A percentile compares a stretch with the other conserved stretches of the same genome.
Conservation (phyloP, 73 alveolate species). For the Tetrahymena elliotti region DNA sequence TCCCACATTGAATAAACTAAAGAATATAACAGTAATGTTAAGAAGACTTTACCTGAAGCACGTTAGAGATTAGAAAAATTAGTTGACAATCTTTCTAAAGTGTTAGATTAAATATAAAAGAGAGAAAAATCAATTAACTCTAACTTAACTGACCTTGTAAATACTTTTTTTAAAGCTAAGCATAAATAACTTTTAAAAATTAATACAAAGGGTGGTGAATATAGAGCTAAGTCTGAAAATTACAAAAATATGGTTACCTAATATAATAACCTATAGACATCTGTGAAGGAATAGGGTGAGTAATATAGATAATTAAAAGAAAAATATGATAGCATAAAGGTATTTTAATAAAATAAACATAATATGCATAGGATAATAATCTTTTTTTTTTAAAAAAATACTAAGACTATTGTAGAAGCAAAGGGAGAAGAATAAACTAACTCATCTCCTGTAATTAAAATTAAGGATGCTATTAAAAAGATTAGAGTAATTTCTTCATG, state of each 20-base stretch:
- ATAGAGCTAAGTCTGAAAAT: slow-evolving; percentile 22
- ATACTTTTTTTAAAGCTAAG: neutral
- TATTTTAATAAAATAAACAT: neutral
- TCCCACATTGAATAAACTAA: slow-evolving; percentile 27
- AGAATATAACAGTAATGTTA: slow-evolving; percentile 8
- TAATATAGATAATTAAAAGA: slow-evolving; percentile 19
- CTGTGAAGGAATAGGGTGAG: slow-evolving; percentile 23
- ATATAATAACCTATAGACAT: slow-evolving; percentile 1
- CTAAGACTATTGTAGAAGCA: slow-evolving; percentile 12
- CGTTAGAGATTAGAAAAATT: slow-evolving; percentile 20
- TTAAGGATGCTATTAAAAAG: slow-evolving; percentile 26
- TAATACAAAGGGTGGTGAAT: neutral
- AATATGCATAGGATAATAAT: neutral
- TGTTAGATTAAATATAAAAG: slow-evolving; percentile 25
- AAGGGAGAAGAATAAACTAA: slow-evolving; percentile 36
- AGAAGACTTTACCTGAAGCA: slow-evolving; percentile 29
- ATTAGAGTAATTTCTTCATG: slow-evolving; percentile 3
- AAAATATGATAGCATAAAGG: slow-evolving; percentile 9
- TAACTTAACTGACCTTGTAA: slow-evolving; percentile 3
- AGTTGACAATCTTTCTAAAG: slow-evolving; percentile 30
- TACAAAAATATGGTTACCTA: slow-evolving; percentile 22
- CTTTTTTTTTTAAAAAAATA: neutral
- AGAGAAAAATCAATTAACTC: slow-evolving; percentile 34
- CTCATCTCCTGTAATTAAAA: slow-evolving; percentile 34
- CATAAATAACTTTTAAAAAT: neutral